A percentile compares a stretch with the other conserved stretches of the same genome.
Evolutionary conservation across 352 stramenopile species (phyloP).

Genomic region (Globisporangium apiculatum): DNA sequence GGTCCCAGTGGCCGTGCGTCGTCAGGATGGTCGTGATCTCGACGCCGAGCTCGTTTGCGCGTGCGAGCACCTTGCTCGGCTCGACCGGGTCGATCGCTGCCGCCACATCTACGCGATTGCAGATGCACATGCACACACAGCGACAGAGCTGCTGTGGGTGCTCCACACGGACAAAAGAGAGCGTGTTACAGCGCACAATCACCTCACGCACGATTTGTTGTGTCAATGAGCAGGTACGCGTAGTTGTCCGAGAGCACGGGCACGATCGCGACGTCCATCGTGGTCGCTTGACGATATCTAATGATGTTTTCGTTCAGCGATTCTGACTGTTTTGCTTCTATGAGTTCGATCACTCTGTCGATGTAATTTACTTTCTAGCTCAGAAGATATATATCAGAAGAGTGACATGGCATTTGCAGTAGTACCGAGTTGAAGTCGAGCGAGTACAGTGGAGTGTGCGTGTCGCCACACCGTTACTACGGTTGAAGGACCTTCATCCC

Average conservation of each 20-base stretch:
- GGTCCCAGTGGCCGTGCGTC: slow-evolving; percentile 90
- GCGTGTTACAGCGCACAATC: not conserved
- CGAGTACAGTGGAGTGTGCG: too few relatives aligned
- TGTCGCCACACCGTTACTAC: too few relatives aligned
- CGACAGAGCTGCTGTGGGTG: too few relatives aligned
- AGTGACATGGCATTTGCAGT: too few relatives aligned
- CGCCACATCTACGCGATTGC: slow-evolving; percentile 25
- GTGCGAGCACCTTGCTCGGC: slow-evolving; percentile 63
- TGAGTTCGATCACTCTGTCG: too few relatives aligned
- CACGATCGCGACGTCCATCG: slow-evolving; percentile 69
- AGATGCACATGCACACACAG: not conserved
- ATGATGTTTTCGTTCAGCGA: too few relatives aligned
- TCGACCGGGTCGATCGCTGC: slow-evolving; percentile 87
- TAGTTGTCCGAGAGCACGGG: slow-evolving; percentile 91
- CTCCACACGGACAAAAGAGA: not conserved
- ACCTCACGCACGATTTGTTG: slow-evolving; percentile 20
- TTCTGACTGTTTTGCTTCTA: too few relatives aligned
- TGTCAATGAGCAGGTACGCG: slow-evolving; percentile 83
- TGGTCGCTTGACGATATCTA: not conserved
- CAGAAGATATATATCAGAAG: too few relatives aligned
- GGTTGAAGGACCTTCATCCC: too few relatives aligned
- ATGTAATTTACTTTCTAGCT: too few relatives aligned
- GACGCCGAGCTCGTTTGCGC: slow-evolving; percentile 48
- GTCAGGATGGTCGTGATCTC: slow-evolving; percentile 85
- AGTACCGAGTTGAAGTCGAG: too few relatives aligned